Base-by-base conservation (phyloP, 257 asterid genomes). In the Penstemon eatonii region DNA sequence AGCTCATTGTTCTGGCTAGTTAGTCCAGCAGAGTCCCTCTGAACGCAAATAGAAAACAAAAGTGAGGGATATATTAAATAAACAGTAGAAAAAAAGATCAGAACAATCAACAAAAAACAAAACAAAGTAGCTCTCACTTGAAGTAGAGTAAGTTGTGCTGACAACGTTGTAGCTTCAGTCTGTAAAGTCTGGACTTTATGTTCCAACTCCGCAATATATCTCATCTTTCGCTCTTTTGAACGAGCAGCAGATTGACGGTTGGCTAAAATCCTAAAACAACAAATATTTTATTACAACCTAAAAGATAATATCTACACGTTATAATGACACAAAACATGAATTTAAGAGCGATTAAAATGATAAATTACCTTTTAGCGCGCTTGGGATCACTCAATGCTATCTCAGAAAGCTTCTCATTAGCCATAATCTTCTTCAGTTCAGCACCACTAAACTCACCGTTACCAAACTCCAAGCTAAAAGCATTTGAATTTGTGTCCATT, bases 201-300 rank as follows among this genome's bases (percentile, higher is more conserved):
- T 60, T 87, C 95, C 75, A 87, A 71, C 76, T 87, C 91, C 2
- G 86, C 79, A 59, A 87, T 80, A 65, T 87, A 87, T 75, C 88
- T 78, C 95, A 83, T 81, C 79, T 85, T 87, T 67, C 91, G 74
- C 77, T 85, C 95, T 59, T 87, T 87, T 36, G 95, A 87, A 36
- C 95, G 87, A 1, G 91, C 95, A 78, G 95, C 89, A 67, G 95
- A 87, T 61, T 82, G 89, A 10, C 95, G 89, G 72, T 85, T 87
- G 55, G 95, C 89, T 71, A 87, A 76, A 74, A 87, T 87, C 79
- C 91, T 87, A 61, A 56, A 50, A 53, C 36, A 70, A 61, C 9
- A 66, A 25, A 13, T 39, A 57, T 63, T 0, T 11, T 66, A 12
- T 67, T 58, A 63, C 40, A 10, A 38, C 68, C 66, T 39, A 53